Evolutionary conservation across 2,329 filamentous ascomycete genomes (phyloP).

Genomic region (Monosporascus sp.): DNA sequence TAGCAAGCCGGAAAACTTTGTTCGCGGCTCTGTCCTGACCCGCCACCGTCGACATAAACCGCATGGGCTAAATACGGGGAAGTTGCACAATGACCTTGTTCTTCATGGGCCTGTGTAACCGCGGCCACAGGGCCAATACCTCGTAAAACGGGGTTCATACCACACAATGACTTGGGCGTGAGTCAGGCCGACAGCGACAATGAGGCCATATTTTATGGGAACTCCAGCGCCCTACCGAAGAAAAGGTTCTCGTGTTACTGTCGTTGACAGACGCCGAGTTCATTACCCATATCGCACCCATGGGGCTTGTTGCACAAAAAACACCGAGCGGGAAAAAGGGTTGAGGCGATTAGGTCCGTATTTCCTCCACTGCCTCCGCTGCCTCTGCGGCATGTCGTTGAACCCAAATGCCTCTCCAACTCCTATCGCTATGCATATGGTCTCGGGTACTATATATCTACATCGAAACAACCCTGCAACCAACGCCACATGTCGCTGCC

Average conservation of each 20-base stretch:
- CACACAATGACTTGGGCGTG: too few relatives aligned
- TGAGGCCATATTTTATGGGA: too few relatives aligned
- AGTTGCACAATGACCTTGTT: not conserved
- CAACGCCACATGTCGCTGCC: constrained; percentile 4
- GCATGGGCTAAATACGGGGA: not conserved
- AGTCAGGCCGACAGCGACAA: too few relatives aligned
- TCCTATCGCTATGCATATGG: constrained; percentile 20
- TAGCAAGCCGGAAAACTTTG: not conserved
- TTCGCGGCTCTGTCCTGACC: not conserved
- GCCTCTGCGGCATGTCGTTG: constrained; percentile 1
- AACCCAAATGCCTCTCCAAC: constrained; percentile 12
- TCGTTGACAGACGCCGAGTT: too few relatives aligned
- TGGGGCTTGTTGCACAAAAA: too few relatives aligned
- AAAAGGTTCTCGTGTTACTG: too few relatives aligned
- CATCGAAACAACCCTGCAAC: constrained; percentile 9
- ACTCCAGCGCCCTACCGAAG: too few relatives aligned
- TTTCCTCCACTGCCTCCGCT: constrained; percentile 1
- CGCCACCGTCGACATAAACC: not conserved
- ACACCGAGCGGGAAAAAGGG: not conserved
- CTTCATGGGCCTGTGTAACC: too few relatives aligned
- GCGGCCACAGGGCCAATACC: too few relatives aligned
- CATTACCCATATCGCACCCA: not conserved
- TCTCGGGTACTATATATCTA: constrained; percentile 19
- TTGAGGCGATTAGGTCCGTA: not conserved
- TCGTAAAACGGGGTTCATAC: too few relatives aligned